Conservation (phyloP, 768 basidiomycete genomes). For the Boletus tomentosulus region DNA sequence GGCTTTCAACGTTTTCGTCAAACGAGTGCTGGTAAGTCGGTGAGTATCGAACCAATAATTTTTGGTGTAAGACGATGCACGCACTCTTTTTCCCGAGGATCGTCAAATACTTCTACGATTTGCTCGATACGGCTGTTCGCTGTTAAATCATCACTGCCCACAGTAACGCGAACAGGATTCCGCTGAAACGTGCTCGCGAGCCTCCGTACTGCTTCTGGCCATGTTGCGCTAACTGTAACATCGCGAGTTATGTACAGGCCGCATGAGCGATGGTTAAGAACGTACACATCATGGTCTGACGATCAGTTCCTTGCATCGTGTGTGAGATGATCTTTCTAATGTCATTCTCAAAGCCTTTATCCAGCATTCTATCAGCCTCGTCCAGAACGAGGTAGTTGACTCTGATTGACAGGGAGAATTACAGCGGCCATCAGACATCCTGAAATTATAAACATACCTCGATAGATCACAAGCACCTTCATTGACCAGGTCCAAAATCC, state of each 20-base stretch:
- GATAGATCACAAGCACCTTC: constrained; percentile 83
- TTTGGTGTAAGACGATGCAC: constrained; percentile 21
- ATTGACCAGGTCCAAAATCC: constrained; percentile 87
- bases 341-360: constrained; percentile 98
- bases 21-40: constrained; percentile 45
- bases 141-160: constrained; percentile 91
- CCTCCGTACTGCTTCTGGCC: constrained; percentile 91
- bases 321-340: constrained; percentile 84
- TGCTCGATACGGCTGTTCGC: constrained; percentile 95
- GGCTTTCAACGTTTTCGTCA: constrained; percentile 51
- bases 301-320: constrained; percentile 59
- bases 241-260: neutral
- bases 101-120: constrained; percentile 87
- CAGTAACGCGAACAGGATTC: constrained; percentile 84
- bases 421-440: neutral
- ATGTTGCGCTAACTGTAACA: constrained; percentile 86
- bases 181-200: constrained; percentile 86
- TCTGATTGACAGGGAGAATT: constrained; percentile 33
- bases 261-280: constrained; percentile 9
- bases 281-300: constrained; percentile 95
- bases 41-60: neutral
- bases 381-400: constrained; percentile 92
- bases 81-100: constrained; percentile 81
- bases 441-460: constrained; percentile 42
- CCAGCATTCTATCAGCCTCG: constrained; percentile 97